These are phyloP conservation scores for Colletotrichum lupini DNA, from an alignment of 2,329 filamentous ascomycete species.

Conservation along the genomic window DNA sequence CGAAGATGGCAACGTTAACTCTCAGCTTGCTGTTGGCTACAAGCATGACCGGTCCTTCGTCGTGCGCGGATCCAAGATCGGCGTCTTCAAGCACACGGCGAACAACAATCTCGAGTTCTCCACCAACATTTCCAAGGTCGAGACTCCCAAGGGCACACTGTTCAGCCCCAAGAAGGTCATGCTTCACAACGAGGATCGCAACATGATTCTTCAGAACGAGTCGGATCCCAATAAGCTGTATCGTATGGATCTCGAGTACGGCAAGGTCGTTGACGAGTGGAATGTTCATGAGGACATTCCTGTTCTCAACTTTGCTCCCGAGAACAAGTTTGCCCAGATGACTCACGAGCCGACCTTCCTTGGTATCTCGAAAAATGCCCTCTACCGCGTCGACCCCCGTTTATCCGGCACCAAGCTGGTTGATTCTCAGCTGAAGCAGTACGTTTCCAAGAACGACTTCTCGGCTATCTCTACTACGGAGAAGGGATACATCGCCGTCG, in stretches of 20 bases:
- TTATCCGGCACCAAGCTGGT: conserved; percentile 92
- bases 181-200: conserved; percentile 90
- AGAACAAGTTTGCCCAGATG: conserved; percentile 99
- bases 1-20: conserved; percentile 87
- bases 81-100: conserved; percentile 95
- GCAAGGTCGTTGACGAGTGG: conserved; percentile 99
- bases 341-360: conserved; percentile 95
- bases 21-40: conserved; percentile 93
- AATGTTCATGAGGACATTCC: conserved; percentile 97
- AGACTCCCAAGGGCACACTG: conserved; percentile 85
- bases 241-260: conserved; percentile 97
- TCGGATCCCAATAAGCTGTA: conserved; percentile 90
- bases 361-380: conserved; percentile 89
- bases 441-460: conserved; percentile 96
- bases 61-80: conserved; percentile 96
- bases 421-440: conserved; percentile 93
- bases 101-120: conserved; percentile 96
- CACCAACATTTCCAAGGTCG: conserved; percentile 96
- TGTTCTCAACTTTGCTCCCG: conserved; percentile 90
- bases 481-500: conserved; percentile 96
- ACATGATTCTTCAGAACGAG: conserved; percentile 88
- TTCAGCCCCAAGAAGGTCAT: conserved; percentile 98
- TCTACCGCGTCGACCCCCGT: conserved; percentile 94
- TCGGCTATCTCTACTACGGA: conserved; percentile 94
- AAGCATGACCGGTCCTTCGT: conserved; percentile 98